phyloP scores from a whole-genome alignment of 2,329 filamentous ascomycete genomes.

The Xylariaceae sp. region DNA sequence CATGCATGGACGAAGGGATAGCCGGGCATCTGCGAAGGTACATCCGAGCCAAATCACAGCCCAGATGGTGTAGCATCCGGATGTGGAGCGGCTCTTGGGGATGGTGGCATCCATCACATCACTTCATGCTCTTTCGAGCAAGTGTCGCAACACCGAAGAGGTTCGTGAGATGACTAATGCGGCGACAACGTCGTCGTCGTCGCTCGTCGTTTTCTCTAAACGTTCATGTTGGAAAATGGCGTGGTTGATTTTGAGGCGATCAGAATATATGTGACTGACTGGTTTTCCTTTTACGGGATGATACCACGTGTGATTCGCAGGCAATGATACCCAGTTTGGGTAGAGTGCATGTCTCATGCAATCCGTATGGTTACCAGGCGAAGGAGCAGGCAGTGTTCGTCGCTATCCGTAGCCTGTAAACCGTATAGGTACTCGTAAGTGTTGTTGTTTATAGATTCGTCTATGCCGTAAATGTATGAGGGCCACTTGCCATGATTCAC shows the following conservation, averaged over 20 bases:
- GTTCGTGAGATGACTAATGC: neutral
- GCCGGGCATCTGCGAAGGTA: neutral
- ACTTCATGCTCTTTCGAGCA: neutral
- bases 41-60: neutral
- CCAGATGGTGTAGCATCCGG: neutral
- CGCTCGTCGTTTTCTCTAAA: no score
- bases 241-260: no score
- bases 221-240: neutral
- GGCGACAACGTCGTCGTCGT: neutral
- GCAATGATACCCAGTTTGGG: neutral
- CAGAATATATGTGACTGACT: neutral
- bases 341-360: neutral
- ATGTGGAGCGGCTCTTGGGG: neutral
- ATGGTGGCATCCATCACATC: neutral
- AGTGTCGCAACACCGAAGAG: conserved; percentile 1
- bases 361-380: neutral
- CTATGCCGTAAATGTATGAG: no score
- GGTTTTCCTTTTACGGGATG: neutral
- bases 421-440: no score
- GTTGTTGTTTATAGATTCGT: no score
- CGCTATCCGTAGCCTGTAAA: no score
- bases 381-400: neutral
- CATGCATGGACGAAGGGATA: neutral
- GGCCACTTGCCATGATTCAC: no score
- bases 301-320: neutral